phyloP scores from a whole-genome alignment of 192 early-diverging fungal genomes.

The Phlyctochytrium planicorne region DNA sequence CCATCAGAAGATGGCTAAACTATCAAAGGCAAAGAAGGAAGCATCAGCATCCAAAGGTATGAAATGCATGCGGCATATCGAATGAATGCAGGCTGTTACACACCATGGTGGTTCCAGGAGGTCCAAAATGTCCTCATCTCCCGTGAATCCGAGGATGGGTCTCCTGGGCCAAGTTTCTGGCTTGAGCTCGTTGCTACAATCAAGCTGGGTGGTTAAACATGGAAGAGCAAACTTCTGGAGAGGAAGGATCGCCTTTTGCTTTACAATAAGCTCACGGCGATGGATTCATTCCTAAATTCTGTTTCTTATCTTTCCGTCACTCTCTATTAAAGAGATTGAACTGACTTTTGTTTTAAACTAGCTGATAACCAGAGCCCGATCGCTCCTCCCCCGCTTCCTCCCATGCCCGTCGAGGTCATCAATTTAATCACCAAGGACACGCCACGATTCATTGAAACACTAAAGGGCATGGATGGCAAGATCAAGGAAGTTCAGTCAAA shows the following conservation, averaged over 20 bases:
- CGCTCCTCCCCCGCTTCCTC: neutral
- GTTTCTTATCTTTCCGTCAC: neutral
- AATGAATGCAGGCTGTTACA: too few relatives aligned
- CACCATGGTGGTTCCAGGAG: too few relatives aligned
- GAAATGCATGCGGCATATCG: too few relatives aligned
- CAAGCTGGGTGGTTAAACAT: constrained; percentile 15
- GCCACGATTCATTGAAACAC: neutral
- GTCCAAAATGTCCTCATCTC: too few relatives aligned
- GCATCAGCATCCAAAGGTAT: too few relatives aligned
- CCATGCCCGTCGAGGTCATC: neutral
- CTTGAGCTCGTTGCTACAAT: constrained; percentile 3
- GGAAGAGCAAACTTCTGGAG: neutral
- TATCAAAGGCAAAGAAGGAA: too few relatives aligned
- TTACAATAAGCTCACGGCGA: neutral
- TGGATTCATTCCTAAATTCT: neutral
- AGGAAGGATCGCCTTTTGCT: neutral
- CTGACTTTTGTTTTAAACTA: neutral
- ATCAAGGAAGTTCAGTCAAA: neutral
- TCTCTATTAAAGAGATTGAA: neutral
- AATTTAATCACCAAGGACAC: neutral
- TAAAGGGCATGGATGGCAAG: neutral
- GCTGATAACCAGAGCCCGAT: neutral
- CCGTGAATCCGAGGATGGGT: neutral
- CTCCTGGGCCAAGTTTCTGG: constrained; percentile 6
- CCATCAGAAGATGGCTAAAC: too few relatives aligned